Conservation (phyloP, 306 rosid genomes). For the Citrullus amarus region DNA sequence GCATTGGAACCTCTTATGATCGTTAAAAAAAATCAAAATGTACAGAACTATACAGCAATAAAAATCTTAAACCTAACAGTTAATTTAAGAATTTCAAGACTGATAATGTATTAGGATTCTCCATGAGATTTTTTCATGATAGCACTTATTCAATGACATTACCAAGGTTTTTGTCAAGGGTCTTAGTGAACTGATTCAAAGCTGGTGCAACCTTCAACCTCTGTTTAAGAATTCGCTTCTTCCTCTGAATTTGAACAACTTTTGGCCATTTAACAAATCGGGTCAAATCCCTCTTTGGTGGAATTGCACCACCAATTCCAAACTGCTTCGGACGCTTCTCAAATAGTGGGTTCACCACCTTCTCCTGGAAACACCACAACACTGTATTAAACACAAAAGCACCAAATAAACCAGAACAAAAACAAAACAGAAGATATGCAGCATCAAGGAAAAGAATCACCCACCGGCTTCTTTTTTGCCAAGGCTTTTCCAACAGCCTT, state of each 20-base stretch:
- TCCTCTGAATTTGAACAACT: constrained; percentile 46
- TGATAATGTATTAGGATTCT: neutral
- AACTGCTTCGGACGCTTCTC: constrained; percentile 61
- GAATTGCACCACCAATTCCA: constrained; percentile 58
- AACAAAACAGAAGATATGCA: neutral
- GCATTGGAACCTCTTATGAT: neutral
- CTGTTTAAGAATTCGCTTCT: constrained; percentile 59
- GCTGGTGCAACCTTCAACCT: constrained; percentile 74
- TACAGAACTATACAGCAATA: neutral
- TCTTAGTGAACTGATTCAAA: constrained; percentile 69
- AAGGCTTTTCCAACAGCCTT: constrained; percentile 28
- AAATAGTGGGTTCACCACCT: constrained; percentile 45
- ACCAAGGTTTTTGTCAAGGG: constrained; percentile 70
- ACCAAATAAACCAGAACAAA: neutral
- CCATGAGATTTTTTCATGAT: neutral
- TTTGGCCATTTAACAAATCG: constrained; percentile 61
- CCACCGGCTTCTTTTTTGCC: constrained; percentile 26
- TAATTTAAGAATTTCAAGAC: neutral
- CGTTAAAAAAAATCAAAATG: neutral
- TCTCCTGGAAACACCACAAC: constrained; percentile 12
- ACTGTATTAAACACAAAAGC: neutral
- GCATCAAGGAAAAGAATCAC: neutral
- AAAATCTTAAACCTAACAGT: neutral
- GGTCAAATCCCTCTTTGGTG: constrained; percentile 51
- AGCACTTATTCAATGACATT: neutral